Conservation (phyloP, 495 filamentous ascomycete species). For the Neurospora sp. region DNA sequence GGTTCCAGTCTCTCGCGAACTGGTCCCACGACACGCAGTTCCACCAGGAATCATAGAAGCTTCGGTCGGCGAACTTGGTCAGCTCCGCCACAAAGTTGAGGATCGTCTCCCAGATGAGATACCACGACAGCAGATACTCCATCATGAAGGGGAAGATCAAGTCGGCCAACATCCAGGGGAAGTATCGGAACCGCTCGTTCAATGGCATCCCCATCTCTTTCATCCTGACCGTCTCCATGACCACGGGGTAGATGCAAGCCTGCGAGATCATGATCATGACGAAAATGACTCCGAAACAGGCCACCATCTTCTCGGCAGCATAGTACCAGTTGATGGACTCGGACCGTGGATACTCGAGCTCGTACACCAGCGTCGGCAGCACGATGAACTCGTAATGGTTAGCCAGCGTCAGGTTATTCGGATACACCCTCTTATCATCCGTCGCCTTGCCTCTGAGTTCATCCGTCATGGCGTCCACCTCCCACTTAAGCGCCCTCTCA, state of each 20-base stretch:
- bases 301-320: conserved; percentile 56
- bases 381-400: conserved; percentile 65
- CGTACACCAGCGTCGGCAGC: conserved; percentile 66
- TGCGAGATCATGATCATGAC: conserved; percentile 53
- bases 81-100: conserved; percentile 67
- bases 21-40: conserved; percentile 53
- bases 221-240: conserved; percentile 53
- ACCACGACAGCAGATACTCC: conserved; percentile 62
- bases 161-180: conserved; percentile 60
- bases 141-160: conserved; percentile 67
- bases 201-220: conserved; percentile 51
- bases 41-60: conserved; percentile 71
- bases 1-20: conserved; percentile 68
- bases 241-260: conserved; percentile 51
- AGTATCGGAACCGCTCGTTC: conserved; percentile 47
- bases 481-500: conserved; percentile 47
- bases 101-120: conserved; percentile 73
- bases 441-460: conserved; percentile 53
- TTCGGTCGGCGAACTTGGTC: conserved; percentile 64
- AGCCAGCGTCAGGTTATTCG: conserved; percentile 51
- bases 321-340: conserved; percentile 60
- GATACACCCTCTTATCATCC: conserved; percentile 38
- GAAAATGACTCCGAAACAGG: conserved; percentile 57
- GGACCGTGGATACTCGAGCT: conserved; percentile 64
- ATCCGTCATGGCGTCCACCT: conserved; percentile 49